Evolutionary conservation across 495 filamentous ascomycete species (phyloP).

Genomic region (Tetracladium setigerum): DNA sequence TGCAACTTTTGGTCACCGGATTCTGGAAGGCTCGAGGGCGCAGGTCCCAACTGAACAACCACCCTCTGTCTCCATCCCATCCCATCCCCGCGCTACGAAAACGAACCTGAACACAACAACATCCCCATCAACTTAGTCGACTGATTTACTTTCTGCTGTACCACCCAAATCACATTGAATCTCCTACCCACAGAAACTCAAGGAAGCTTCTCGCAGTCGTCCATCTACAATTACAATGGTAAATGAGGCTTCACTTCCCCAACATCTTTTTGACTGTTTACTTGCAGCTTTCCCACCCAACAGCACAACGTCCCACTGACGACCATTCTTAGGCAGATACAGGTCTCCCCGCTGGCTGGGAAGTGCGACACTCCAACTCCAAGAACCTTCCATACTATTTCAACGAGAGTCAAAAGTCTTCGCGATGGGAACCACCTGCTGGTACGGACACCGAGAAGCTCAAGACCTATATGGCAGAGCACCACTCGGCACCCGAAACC

Average conservation of each 20-base stretch:
- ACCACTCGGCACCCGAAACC: conserved; percentile 57
- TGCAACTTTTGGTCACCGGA: no score
- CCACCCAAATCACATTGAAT: no score
- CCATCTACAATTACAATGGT: conserved; percentile 5
- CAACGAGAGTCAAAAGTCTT: conserved; percentile 72
- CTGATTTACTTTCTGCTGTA: no score
- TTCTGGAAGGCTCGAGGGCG: no score
- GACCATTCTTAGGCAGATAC: conserved; percentile 49
- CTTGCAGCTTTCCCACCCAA: neutral
- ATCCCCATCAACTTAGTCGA: no score
- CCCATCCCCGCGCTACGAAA: no score
- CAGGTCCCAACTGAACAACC: no score
- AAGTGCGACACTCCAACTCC: conserved; percentile 91
- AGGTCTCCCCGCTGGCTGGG: conserved; percentile 83
- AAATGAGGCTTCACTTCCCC: neutral
- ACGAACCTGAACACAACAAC: no score
- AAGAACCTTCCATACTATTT: conserved; percentile 99
- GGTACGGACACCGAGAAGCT: conserved; percentile 84
- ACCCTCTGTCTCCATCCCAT: no score
- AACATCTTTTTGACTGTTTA: neutral
- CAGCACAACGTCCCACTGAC: conserved; percentile 11
- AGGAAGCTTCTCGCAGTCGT: no score
- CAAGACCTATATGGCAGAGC: conserved; percentile 81
- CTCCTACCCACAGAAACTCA: no score
- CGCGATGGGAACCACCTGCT: conserved; percentile 86